A percentile compares a stretch with the other conserved stretches of the same genome.
Conservation (phyloP, 768 basidiomycete species). For the Tulasnella sp. region DNA sequence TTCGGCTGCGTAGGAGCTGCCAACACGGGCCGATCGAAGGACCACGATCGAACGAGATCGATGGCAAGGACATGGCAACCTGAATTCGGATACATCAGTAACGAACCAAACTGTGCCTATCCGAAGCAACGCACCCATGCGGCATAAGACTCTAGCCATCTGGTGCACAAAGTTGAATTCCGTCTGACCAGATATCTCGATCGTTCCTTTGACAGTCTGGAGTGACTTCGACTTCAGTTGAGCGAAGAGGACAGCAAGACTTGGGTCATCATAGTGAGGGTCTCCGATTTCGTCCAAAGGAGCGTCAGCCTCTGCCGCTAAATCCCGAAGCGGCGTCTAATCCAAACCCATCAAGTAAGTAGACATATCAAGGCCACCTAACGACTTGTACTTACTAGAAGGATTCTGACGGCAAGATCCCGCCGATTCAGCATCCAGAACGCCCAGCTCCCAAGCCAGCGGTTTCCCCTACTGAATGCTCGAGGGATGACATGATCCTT, state of each 20-base stretch:
- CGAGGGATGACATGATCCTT: slow-evolving; percentile 68
- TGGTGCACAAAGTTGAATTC: slow-evolving; percentile 97
- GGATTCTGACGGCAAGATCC: slow-evolving; percentile 81
- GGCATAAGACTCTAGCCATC: slow-evolving; percentile 84
- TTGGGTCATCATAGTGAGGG: slow-evolving; percentile 89
- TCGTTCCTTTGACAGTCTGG: slow-evolving; percentile 88
- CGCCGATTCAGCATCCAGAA: slow-evolving; percentile 90
- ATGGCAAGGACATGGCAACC: slow-evolving; percentile 91
- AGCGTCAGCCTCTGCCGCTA: slow-evolving; percentile 51
- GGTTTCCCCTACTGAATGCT: slow-evolving; percentile 80
- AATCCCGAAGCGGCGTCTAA: slow-evolving; percentile 59
- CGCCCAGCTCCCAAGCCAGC: slow-evolving; percentile 93
- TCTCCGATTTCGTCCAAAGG: slow-evolving; percentile 61
- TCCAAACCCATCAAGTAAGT: neutral
- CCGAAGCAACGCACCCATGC: slow-evolving; percentile 64
- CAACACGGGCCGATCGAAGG: slow-evolving; percentile 68
- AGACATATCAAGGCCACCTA: neutral
- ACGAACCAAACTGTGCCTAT: neutral
- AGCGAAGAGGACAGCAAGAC: slow-evolving; percentile 81
- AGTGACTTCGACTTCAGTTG: slow-evolving; percentile 84
- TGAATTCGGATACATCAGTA: slow-evolving; percentile 30
- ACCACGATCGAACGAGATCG: slow-evolving; percentile 84
- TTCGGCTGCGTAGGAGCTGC: slow-evolving; percentile 15
- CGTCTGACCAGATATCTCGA: slow-evolving; percentile 74
- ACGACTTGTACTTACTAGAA: slow-evolving; percentile 53